Evolutionary conservation across 1,284 basidiomycete genomes (phyloP), one percentile per base, ranked within the genome.

Genomic region (Gymnopus androsaceus): DNA sequence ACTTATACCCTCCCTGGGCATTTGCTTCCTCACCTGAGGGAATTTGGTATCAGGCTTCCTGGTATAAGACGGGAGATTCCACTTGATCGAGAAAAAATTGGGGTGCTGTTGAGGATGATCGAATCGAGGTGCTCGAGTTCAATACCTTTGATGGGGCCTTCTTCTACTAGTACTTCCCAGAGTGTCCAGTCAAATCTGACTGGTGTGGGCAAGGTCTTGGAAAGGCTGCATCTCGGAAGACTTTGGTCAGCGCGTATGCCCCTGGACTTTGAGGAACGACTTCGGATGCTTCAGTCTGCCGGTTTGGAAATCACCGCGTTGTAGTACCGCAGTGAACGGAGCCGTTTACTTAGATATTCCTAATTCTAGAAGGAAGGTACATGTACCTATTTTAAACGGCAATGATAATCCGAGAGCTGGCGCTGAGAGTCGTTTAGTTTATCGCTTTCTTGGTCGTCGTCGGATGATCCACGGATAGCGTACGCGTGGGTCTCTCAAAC

Each of bases 21-120:
- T 6, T 21, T 51, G 5, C 38, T 51, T 8, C 50, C 50, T 25
- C 25, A 27, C 9, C n/a, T 51, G 14, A 41, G n/a, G 12, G 50
- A 51, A 19, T 51, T 51, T 33, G 50, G 50, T 9, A 51, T 51
- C 17, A 31, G 40, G 28, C 19, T 42, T 15, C 50, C 49, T 9
- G n/a, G 28, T 17, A 17, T 21, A 27, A 41, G 25, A 19, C 30
- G 38, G 7, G 50, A 40, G 4, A 9, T 23, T 1, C 1, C 21
- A 14, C 17, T 25, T 9, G 27, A 19, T 42, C 30, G 31, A 1
- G 40, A 6, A n/a, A 51, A 51, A 3, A 27, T 51, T 21, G n/a
- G 23, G 5, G n/a, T 15, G 7, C 9, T 51, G 14, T 11, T 33
- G n/a, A n/a, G 4, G 27, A 42, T 51, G 27, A 33, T 51, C 19